Conservation (phyloP, 2,329 filamentous ascomycete genomes). For the Fusarium dimerum region DNA sequence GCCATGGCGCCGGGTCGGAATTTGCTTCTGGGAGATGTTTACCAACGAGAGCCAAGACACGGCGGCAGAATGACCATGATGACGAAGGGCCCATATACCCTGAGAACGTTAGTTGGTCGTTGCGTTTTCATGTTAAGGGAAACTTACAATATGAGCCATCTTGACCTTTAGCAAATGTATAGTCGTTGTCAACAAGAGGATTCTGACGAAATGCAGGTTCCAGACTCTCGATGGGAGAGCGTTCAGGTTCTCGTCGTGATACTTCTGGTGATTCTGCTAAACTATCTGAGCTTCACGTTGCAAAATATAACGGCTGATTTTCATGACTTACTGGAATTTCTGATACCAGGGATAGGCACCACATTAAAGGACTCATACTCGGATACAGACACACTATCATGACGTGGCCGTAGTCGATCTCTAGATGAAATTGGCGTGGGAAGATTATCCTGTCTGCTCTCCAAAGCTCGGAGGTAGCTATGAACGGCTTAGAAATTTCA, state of each 20-base stretch:
- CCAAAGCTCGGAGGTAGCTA: conserved; percentile 27
- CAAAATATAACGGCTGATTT: too few species aligned
- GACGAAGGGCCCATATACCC: conserved; percentile 31
- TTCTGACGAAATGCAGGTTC: conserved; percentile 28
- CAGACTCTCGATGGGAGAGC: conserved; percentile 9
- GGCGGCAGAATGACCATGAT: conserved; percentile 28
- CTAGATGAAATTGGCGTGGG: conserved; percentile 4
- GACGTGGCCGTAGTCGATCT: background rate
- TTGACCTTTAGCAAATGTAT: conserved; percentile 20
- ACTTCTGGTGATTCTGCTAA: conserved; percentile 9
- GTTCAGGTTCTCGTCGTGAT: background rate
- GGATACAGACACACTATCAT: conserved; percentile 11
- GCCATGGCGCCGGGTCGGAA: conserved; percentile 25
- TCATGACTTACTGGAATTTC: background rate
- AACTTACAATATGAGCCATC: conserved; percentile 22
- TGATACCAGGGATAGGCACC: background rate
- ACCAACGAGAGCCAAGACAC: conserved; percentile 24
- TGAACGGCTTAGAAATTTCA: background rate
- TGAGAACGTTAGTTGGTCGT: background rate
- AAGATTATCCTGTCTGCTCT: conserved; percentile 18
- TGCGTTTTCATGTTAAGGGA: rapidly evolving
- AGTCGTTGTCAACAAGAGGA: conserved; percentile 26
- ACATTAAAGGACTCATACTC: conserved; percentile 14
- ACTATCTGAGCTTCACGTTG: too few species aligned
- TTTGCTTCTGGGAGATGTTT: conserved; percentile 26